Conservation (phyloP, 768 basidiomycete genomes). For the Boletus barrowsii region DNA sequence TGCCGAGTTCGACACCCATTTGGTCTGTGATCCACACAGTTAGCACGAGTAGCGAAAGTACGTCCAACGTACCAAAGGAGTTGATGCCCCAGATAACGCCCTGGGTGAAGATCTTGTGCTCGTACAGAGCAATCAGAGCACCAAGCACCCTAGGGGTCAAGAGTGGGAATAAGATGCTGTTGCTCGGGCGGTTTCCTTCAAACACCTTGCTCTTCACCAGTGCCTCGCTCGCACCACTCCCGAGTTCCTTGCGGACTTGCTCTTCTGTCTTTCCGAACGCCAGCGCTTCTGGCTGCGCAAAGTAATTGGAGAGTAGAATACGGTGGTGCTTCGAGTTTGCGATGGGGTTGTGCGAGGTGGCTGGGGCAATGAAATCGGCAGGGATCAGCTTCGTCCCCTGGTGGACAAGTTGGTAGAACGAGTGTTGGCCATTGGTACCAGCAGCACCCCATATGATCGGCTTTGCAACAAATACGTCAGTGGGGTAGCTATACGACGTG, state of each 20-base stretch:
- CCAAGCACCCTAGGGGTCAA: conserved; percentile 88
- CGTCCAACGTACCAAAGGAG: conserved; percentile 72
- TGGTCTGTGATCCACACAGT: conserved; percentile 57
- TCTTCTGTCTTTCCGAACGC: conserved; percentile 98
- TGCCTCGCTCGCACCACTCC: conserved; percentile 70
- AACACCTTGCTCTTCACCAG: conserved; percentile 97
- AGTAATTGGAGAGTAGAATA: conserved; percentile 96
- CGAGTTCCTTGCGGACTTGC: conserved; percentile 69
- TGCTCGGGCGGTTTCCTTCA: conserved; percentile 95
- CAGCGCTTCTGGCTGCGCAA: conserved; percentile 95
- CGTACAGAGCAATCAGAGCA: conserved; percentile 86
- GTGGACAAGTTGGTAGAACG: conserved; percentile 97
- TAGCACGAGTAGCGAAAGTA: not conserved
- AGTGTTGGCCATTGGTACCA: conserved; percentile 98
- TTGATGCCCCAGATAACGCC: conserved; percentile 99
- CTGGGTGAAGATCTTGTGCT: conserved; percentile 99
- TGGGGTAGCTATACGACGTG: not conserved
- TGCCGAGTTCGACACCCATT: conserved; percentile 99
- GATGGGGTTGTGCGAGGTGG: conserved; percentile 89
- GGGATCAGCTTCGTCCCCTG: conserved; percentile 93
- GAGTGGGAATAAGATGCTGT: conserved; percentile 92
- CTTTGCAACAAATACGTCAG: conserved; percentile 34
- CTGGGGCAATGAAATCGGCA: conserved; percentile 88
- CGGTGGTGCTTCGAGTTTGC: conserved; percentile 88
- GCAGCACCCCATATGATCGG: conserved; percentile 99